Percentiles rank a stretch among this genome's conserved stretches.
These are phyloP conservation scores for Ustilago nuda DNA, from an alignment of 1,284 basidiomycete species.

Conservation along the genomic window DNA sequence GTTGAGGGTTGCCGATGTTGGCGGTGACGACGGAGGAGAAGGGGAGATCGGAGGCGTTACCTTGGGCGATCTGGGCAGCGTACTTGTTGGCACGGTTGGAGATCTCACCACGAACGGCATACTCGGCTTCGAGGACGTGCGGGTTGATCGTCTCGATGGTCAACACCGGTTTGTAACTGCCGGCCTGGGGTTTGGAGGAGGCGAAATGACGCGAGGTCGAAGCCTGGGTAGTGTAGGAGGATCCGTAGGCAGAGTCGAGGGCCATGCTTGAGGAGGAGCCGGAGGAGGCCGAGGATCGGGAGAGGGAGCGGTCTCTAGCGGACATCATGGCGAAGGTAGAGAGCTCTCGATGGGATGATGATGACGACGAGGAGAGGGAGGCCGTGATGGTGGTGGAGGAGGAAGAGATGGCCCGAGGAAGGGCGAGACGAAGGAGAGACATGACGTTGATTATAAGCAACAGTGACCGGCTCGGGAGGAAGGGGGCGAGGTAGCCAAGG, in stretches of 20 bases:
- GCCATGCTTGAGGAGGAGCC: conserved; percentile 33
- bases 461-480: background rate
- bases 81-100: conserved; percentile 90
- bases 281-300: conserved; percentile 32
- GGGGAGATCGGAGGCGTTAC: conserved; percentile 76
- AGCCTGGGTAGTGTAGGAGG: conserved; percentile 42
- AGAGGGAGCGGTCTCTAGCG: conserved; percentile 25
- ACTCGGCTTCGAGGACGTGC: conserved; percentile 86
- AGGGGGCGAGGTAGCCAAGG: background rate
- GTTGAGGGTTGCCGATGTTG: conserved; percentile 98
- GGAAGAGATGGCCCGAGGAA: conserved; percentile 21
- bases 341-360: conserved; percentile 14
- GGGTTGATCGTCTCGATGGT: conserved; percentile 76
- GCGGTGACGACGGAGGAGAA: conserved; percentile 91
- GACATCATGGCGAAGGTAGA: conserved; percentile 21
- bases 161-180: conserved; percentile 70
- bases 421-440: conserved; percentile 35
- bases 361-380: background rate
- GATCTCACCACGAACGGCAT: conserved; percentile 96
- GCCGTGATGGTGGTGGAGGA: conserved; percentile 12
- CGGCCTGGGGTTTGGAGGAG: conserved; percentile 51
- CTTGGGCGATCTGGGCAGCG: conserved; percentile 62
- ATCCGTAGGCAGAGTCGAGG: conserved; percentile 27
- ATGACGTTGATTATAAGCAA: conserved; percentile 6
- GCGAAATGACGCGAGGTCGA: conserved; percentile 38